phyloP scores from a whole-genome alignment of 768 basidiomycete species.

The Tylopilus plumbeoviolaceoides region DNA sequence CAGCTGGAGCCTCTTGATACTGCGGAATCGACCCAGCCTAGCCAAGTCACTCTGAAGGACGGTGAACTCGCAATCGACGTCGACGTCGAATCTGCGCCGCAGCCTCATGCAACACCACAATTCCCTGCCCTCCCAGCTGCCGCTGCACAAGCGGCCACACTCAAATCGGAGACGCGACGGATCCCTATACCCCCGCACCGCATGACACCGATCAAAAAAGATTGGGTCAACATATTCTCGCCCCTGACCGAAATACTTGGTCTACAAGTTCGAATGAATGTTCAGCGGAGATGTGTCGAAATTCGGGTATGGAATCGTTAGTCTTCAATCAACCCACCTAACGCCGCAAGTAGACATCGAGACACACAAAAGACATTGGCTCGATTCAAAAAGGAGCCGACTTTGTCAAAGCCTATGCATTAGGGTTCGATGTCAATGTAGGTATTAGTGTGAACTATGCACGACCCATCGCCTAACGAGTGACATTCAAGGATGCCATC shows the following conservation, averaged over 20 bases:
- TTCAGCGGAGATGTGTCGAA: conserved; percentile 84
- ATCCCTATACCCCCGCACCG: conserved; percentile 94
- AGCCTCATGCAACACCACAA: conserved; percentile 50
- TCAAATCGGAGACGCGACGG: conserved; percentile 83
- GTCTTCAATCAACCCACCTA: neutral
- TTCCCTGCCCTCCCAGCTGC: conserved; percentile 68
- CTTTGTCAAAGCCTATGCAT: conserved; percentile 90
- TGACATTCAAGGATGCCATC: conserved; percentile 72
- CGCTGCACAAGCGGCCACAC: conserved; percentile 43
- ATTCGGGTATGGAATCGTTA: conserved; percentile 64
- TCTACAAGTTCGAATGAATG: conserved; percentile 96
- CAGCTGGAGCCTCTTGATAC: conserved; percentile 14
- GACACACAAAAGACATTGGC: conserved; percentile 89
- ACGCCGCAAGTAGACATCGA: conserved; percentile 67
- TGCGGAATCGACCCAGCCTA: conserved; percentile 1
- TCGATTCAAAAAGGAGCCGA: conserved; percentile 96
- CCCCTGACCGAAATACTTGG: conserved; percentile 94
- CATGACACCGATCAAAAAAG: conserved; percentile 95
- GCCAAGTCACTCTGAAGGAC: conserved; percentile 37
- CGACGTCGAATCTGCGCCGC: conserved; percentile 42
- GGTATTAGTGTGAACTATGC: conserved; percentile 20
- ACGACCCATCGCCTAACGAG: neutral
- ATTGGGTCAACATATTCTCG: conserved; percentile 94
- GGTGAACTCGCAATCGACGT: conserved; percentile 62
- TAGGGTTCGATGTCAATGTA: conserved; percentile 95